Percentiles rank a stretch among this genome's conserved stretches.
Conservation (phyloP, 768 basidiomycete genomes). For the Boletellus ananiceps region DNA sequence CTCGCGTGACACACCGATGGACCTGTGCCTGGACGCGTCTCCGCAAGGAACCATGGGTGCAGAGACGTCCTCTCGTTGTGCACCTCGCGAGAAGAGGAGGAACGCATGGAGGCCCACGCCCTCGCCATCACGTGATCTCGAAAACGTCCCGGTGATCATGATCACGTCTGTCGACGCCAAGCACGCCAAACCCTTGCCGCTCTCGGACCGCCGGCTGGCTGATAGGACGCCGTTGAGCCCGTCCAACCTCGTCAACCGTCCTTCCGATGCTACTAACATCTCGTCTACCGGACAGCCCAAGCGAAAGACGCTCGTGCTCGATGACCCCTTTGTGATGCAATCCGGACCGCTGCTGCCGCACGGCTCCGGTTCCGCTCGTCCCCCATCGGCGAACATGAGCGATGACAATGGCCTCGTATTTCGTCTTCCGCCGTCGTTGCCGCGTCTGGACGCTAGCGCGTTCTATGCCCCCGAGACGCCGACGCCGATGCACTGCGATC, state of each 20-base stretch:
- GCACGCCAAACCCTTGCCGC: constrained; percentile 18
- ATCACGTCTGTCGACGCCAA: constrained; percentile 26
- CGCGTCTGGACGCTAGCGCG: too few relatives aligned
- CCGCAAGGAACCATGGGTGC: background rate
- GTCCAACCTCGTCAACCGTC: constrained; percentile 6
- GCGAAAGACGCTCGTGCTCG: background rate
- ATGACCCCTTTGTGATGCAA: constrained; percentile 15
- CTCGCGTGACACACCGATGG: constrained; percentile 6
- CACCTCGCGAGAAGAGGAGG: background rate
- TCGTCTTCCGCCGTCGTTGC: constrained; percentile 9
- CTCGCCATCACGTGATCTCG: background rate
- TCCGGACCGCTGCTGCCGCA: background rate
- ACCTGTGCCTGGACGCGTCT: background rate
- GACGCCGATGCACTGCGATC: constrained; percentile 23
- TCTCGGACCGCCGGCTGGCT: constrained; percentile 6
- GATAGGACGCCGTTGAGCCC: constrained; percentile 11
- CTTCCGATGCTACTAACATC: constrained; percentile 2
- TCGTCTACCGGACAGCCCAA: background rate
- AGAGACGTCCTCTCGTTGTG: background rate
- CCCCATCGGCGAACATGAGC: background rate
- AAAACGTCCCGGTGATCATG: constrained; percentile 19
- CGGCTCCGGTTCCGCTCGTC: background rate
- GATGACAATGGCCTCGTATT: constrained; percentile 1
- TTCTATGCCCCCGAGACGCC: constrained; percentile 20
- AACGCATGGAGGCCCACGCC: background rate